Evolutionary conservation across 192 early-diverging fungal genomes (phyloP), one percentile per base, ranked within the genome.

Genomic region (Linnemannia exigua): DNA sequence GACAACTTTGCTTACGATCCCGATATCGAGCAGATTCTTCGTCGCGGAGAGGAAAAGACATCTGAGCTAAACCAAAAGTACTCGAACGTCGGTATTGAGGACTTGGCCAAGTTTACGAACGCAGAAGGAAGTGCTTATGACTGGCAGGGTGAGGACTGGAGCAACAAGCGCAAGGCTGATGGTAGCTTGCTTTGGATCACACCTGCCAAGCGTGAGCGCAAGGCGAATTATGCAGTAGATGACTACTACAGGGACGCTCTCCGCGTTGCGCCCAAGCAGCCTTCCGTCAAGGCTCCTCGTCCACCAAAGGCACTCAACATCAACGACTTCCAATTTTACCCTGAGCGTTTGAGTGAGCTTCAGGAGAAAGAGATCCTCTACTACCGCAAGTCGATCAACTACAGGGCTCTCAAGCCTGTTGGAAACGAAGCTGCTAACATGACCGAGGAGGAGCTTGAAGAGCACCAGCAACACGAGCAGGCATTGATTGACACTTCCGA

Each of bases 71-170:
- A 97, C 78, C 88, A 84, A 74, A 99, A 98, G 87, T 99, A 97
- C 86, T 93, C 95, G 22, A 94, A 94, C 75, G 92, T 96, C 87
- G 97, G 97, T 9, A 90, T 99, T 38, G 97, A 98, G 70, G 98
- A 99, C 79, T 91, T 99, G 25, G 94, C 97, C 77, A 97, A 96
- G 61, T 99, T 98, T 88, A 94, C 94, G 20, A 92, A 92, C 37
- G 94, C 93, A 54, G 84, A 86, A 38, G 91, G 89, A 58, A 94
- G 92, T 67, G 96, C 96, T 4, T 98, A 98, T 82, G 93, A 98
- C 79, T 98, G 98, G 98, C 95, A 99, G 76, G 98, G 98, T 25
- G 93, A 98, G 75, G 96, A 99, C 91, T 99, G 97, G 93, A 93
- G 96, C 58, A 91, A 92, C 81, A 96, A 95, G 80, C 76, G 90